These are phyloP conservation scores for Rhipidocladum racemiflorum DNA, from an alignment of 176 grass and related monocot species.

Conservation along the genomic window DNA sequence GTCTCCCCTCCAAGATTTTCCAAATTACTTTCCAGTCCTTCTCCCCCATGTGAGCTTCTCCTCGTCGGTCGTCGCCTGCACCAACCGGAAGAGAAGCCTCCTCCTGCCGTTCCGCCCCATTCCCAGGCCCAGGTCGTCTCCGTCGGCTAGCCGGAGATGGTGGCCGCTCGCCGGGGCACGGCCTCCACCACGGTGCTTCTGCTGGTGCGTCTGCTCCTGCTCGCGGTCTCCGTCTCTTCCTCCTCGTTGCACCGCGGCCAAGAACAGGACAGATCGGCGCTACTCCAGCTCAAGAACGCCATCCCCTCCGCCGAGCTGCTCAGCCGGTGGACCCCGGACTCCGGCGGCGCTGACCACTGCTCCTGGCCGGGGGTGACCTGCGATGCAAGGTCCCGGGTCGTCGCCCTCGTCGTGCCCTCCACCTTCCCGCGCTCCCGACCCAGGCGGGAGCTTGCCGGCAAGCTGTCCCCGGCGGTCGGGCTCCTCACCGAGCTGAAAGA, in stretches of 20 bases:
- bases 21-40: constrained; percentile 41
- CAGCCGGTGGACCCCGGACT: constrained; percentile 19
- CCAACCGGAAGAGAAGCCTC: constrained; percentile 30
- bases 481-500: constrained; percentile 57
- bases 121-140: constrained; percentile 3
- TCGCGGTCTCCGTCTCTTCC: constrained; percentile 26
- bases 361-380: constrained; percentile 59
- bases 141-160: constrained; percentile 44
- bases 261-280: constrained; percentile 53
- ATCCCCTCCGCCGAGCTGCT: constrained; percentile 32
- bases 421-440: constrained; percentile 26
- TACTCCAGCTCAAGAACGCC: constrained; percentile 55
- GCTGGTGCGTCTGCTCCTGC: constrained; percentile 24
- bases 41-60: constrained; percentile 41
- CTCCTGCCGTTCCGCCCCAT: constrained; percentile 6
- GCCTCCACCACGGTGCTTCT: not conserved
- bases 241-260: not conserved
- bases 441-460: constrained; percentile 24
- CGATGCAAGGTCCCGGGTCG: constrained; percentile 57
- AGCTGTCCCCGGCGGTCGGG: constrained; percentile 45
- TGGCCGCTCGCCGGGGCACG: constrained; percentile 45
- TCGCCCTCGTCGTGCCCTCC: constrained; percentile 42
- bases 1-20: not conserved
- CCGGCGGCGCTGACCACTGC: constrained; percentile 47
- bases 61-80: constrained; percentile 40